Percentiles rank a stretch among this genome's conserved stretches.
These are phyloP conservation scores for Parmelia sp. DNA, from an alignment of 495 filamentous ascomycete genomes.

Conservation along the genomic window DNA sequence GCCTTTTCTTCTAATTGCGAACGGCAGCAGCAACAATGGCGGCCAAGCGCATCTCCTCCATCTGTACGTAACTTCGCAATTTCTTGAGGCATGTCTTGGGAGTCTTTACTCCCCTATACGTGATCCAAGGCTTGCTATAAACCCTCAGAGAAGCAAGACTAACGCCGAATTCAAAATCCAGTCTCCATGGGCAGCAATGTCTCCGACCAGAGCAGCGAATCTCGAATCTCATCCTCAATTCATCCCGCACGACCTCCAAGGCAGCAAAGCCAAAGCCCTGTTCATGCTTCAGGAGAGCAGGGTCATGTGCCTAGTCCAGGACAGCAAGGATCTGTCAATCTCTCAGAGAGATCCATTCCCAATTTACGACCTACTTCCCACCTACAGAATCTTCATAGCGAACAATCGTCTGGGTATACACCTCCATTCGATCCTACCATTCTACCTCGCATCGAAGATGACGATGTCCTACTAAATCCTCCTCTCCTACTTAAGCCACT, in stretches of 20 bases:
- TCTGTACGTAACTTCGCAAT: too few relatives aligned
- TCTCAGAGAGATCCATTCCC: conserved; percentile 6
- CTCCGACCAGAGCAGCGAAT: conserved; percentile 23
- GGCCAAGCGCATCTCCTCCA: conserved; percentile 22
- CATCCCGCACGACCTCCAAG: conserved; percentile 16
- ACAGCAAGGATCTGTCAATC: background rate
- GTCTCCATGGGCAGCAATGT: conserved; percentile 19
- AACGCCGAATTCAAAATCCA: too few relatives aligned
- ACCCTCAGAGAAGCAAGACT: too few relatives aligned
- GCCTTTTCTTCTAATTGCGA: background rate
- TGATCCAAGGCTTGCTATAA: too few relatives aligned
- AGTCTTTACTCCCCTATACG: too few relatives aligned
- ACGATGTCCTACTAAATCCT: conserved; percentile 9
- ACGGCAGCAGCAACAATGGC: conserved; percentile 12
- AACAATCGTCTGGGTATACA: conserved; percentile 9
- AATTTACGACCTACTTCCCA: conserved; percentile 11
- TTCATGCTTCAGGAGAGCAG: background rate
- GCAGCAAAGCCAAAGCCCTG: conserved; percentile 8
- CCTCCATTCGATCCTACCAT: conserved; percentile 13
- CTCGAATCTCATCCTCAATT: conserved; percentile 8
- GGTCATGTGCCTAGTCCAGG: background rate
- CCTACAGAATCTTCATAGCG: conserved; percentile 7
- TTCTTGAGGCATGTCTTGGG: too few relatives aligned
- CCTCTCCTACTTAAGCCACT: conserved; percentile 14
- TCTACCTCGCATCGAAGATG: conserved; percentile 14